A percentile compares a stretch with the other conserved stretches of the same genome.
Conservation (phyloP, 352 stramenopile species). For the Globisporangium camurandrum region DNA sequence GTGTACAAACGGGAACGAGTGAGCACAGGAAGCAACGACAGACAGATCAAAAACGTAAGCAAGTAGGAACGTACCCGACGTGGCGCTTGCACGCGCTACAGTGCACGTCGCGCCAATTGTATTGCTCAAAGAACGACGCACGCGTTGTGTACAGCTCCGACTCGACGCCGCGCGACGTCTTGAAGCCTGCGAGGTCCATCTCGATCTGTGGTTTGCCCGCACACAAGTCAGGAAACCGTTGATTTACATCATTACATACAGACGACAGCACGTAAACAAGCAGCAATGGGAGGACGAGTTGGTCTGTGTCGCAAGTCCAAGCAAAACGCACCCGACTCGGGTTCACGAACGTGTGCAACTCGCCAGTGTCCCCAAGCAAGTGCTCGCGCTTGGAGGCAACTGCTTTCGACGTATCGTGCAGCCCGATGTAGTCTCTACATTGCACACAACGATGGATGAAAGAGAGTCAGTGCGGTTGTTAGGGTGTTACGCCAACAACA, state of each 20-base stretch:
- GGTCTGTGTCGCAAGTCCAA: too few species aligned
- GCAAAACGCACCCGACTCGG: slow-evolving; percentile 38
- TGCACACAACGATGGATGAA: too few species aligned
- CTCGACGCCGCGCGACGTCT: slow-evolving; percentile 43
- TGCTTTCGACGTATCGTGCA: slow-evolving; percentile 70
- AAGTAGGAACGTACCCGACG: slow-evolving; percentile 33
- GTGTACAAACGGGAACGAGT: too few species aligned
- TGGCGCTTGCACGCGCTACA: slow-evolving; percentile 71
- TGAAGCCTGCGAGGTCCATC: slow-evolving; percentile 74
- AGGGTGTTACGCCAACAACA: too few species aligned
- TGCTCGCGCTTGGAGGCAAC: slow-evolving; percentile 42
- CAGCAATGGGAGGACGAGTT: too few species aligned
- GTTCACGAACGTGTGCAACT: slow-evolving; percentile 78
- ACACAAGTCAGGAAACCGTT: neutral
- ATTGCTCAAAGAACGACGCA: slow-evolving; percentile 74
- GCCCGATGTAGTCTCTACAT: slow-evolving; percentile 54
- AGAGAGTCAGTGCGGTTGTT: too few species aligned
- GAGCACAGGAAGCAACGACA: neutral
- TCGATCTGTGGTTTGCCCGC: slow-evolving; percentile 59
- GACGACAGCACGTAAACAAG: too few species aligned
- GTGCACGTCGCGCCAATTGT: slow-evolving; percentile 74
- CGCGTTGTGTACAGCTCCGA: slow-evolving; percentile 61
- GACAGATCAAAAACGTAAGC: neutral
- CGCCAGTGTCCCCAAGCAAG: slow-evolving; percentile 34
- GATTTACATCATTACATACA: too few species aligned